phyloP scores from a whole-genome alignment of 306 rosid species.

The Hippophae tibetana region DNA sequence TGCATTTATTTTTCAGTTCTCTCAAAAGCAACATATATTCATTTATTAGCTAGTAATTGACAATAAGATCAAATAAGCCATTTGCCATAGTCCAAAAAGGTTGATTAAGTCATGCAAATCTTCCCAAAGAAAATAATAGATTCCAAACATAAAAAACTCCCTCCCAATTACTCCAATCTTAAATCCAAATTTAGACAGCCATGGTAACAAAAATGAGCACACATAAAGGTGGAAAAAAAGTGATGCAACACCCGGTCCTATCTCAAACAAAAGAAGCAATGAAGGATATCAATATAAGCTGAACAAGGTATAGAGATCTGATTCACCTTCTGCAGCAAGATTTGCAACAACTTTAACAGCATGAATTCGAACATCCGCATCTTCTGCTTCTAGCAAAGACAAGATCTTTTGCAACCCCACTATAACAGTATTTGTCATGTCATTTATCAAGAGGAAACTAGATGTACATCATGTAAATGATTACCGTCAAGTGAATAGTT shows the following conservation, averaged over 20 bases:
- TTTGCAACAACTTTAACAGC: constrained; percentile 99
- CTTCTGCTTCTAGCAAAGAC: constrained; percentile 95
- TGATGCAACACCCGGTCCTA: background rate
- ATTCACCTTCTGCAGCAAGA: constrained; percentile 97
- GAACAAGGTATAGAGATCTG: constrained; percentile 2
- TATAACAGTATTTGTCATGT: constrained; percentile 29
- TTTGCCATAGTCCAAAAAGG: too few species aligned
- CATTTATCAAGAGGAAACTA: constrained; percentile 17
- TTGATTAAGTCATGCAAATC: too few species aligned
- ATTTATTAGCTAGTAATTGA: too few species aligned
- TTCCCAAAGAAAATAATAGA: too few species aligned
- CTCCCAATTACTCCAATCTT: background rate
- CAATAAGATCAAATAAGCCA: too few species aligned
- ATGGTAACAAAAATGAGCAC: background rate
- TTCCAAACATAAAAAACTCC: background rate
- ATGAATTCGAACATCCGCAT: constrained; percentile 83
- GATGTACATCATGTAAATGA: constrained; percentile 7
- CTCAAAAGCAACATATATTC: too few species aligned
- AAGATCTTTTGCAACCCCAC: constrained; percentile 98
- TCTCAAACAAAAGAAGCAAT: too few species aligned
- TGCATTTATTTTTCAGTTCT: too few species aligned
- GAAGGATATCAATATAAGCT: background rate
- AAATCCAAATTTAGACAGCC: background rate
- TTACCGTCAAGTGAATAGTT: constrained; percentile 12
- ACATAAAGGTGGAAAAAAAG: constrained; percentile 11